These are phyloP conservation scores for Fibroporia radiculosa DNA, from an alignment of 768 basidiomycete species.

Conservation along the genomic window DNA sequence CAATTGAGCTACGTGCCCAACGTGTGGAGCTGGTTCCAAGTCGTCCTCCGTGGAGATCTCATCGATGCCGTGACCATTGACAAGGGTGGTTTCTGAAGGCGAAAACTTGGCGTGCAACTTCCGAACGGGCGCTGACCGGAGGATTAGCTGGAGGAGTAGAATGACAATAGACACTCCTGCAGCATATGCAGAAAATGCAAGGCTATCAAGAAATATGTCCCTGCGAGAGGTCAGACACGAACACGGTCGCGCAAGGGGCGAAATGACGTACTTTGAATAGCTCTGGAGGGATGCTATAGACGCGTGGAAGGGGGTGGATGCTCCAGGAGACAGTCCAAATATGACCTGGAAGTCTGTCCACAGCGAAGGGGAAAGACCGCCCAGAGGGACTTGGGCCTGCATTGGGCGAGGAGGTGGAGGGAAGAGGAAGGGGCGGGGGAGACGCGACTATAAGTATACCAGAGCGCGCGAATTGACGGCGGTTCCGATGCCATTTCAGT, in stretches of 20 bases:
- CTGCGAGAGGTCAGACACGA: neutral
- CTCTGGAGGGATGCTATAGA: neutral
- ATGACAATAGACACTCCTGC: conserved; percentile 6
- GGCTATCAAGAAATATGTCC: conserved; percentile 10
- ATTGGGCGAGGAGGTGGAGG: neutral
- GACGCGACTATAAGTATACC: neutral
- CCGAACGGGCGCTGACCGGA: conserved; percentile 3
- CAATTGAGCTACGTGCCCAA: conserved; percentile 30
- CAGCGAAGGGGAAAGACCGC: neutral
- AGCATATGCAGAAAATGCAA: conserved; percentile 7
- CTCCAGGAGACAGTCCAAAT: neutral
- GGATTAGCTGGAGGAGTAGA: conserved; percentile 11
- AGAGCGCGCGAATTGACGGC: neutral
- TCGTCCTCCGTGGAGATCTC: neutral
- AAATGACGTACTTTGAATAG: neutral
- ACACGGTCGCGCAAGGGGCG: neutral
- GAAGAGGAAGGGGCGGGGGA: neutral
- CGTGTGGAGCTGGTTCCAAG: conserved; percentile 3
- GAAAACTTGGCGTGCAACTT: conserved; percentile 4
- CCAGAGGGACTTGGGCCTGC: neutral
- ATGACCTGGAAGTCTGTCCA: neutral
- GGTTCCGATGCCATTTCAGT: no score
- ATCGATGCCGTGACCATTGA: conserved; percentile 3
- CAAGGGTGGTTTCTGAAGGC: neutral
- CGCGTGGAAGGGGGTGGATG: neutral